Evolutionary conservation across 371 early-diverging fungal species (phyloP), one percentile per base, ranked within the genome.

Genomic region (Mycotypha africana): DNA sequence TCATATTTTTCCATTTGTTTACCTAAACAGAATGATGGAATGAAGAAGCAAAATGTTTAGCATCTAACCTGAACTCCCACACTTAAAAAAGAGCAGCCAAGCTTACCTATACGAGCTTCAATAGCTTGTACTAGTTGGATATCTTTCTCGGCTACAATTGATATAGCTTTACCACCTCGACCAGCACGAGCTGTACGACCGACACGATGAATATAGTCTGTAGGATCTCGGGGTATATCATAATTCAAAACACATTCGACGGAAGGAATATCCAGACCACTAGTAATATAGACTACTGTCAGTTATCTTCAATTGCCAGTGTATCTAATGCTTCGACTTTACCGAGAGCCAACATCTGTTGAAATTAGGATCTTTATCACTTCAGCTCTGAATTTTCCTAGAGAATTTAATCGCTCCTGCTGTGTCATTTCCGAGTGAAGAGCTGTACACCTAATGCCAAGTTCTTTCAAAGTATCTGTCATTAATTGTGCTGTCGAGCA

Each of bases 151-250:
- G 94, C 81, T 22, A 98, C 88, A 40, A 99, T 78, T 0, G 97
- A 89, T 26, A 99, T 50, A 1, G 99, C 85, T 35, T 85, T 69
- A 64, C 99, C 99, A 17, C 86, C 89, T 38, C 93, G 69, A 20
- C 86, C 97, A 4, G 97, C 95, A 65, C 98, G 88, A 23, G 98
- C 99, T 10, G 99, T 99, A 74, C 99, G 89, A 53, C 99, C 99
- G 4, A 98, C 96, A 45, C 99, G 83, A 68, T 99, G 99, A 43
- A 99, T 89, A 60, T 99, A 99, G 52, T 95, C 97, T 33, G 93
- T 89, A 7, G 97, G 87, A 61, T 93, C 91, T n/a, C 90, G 84
- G n/a, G 99, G 99, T 9, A 99, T 75, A 62, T 99, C 97, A 65
- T 89, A 97, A 56, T 99, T 98, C 45, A 99, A 66, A 6, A 99